These are phyloP conservation scores for Rhypophila decipiens DNA, from an alignment of 495 filamentous ascomycete species.

Conservation along the genomic window DNA sequence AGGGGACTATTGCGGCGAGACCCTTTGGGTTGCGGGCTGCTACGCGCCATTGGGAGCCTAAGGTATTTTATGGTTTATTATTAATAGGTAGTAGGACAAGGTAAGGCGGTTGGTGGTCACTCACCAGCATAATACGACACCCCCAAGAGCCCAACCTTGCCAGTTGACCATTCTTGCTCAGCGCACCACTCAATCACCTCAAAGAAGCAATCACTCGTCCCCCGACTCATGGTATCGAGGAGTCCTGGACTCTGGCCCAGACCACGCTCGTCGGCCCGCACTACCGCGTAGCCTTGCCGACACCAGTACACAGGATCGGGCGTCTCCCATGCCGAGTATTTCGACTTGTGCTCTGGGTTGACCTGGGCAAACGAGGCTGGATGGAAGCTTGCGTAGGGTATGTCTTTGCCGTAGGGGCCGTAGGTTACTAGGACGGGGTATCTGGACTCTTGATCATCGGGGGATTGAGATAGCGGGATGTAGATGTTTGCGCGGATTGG, in stretches of 20 bases:
- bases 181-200: slow-evolving; percentile 61
- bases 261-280: slow-evolving; percentile 55
- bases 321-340: slow-evolving; percentile 60
- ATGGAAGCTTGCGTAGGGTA: slow-evolving; percentile 44
- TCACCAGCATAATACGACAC: slow-evolving; percentile 56
- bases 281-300: slow-evolving; percentile 51
- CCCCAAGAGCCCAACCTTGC: slow-evolving; percentile 57
- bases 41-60: slow-evolving; percentile 52
- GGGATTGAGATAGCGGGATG: slow-evolving; percentile 13
- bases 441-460: not conserved
- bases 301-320: slow-evolving; percentile 60
- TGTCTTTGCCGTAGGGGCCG: slow-evolving; percentile 63
- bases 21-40: slow-evolving; percentile 55
- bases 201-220: slow-evolving; percentile 53
- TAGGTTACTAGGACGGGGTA: slow-evolving; percentile 50
- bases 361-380: slow-evolving; percentile 35
- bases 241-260: slow-evolving; percentile 52
- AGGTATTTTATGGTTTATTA: slow-evolving; percentile 5
- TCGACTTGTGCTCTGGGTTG: slow-evolving; percentile 38
- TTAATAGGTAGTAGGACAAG: too few species aligned
- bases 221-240: slow-evolving; percentile 54
- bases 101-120: too few species aligned
- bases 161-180: slow-evolving; percentile 53
- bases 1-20: slow-evolving; percentile 53
- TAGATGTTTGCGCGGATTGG: slow-evolving; percentile 27